Base-by-base conservation (phyloP, 352 stramenopile species). In the Phytopythium sindhum region DNA sequence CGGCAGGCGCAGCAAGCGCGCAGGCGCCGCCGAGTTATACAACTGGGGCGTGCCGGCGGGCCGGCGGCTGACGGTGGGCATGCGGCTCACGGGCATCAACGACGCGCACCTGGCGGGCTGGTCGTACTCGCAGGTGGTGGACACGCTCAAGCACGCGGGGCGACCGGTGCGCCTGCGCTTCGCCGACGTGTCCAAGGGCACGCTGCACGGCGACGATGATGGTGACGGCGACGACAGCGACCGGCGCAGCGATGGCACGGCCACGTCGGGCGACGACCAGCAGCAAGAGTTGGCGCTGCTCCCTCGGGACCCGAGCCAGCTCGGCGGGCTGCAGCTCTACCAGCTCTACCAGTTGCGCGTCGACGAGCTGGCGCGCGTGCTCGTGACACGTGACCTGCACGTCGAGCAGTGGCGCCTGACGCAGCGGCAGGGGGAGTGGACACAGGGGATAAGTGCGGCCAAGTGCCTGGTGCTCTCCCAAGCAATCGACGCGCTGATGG, bases 31-130 rank as follows among this genome's bases (percentile, higher is more conserved):
- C 21, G 80, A 89, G 69, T 68, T 89, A 12, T 86, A 89, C 75
- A 89, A 89, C 67, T 89, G 80, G 80, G 85, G 80, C 61, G 80
- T 88, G 50, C 81, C 82, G 61, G 44, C 19, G n/a, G 42, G 11
- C 29, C 80, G 74, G 56, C 80, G 80, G 8, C 59, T 89, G 52
- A 79, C 69, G 19, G 79, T 83, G 55, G 78, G 78, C 52, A 89
- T 89, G 80, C 78, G 80, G n/a, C 67, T 89, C 42, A 86, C 77
- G 50, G 72, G 67, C 29, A 86, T 89, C 44, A 70, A 80, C 54
- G 68, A 72, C 47, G 60, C 67, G 33, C 68, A 61, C 35, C 67
- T 89, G 24, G 76, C 74, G 2, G 80, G 78, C 17, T 70, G 78
- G 56, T 80, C 69, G 47, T 89, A 89, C 77, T 78, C 73, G 26